Conservation (phyloP, 169 alveolate genomes). For the Cyclospora cayetanensis region DNA sequence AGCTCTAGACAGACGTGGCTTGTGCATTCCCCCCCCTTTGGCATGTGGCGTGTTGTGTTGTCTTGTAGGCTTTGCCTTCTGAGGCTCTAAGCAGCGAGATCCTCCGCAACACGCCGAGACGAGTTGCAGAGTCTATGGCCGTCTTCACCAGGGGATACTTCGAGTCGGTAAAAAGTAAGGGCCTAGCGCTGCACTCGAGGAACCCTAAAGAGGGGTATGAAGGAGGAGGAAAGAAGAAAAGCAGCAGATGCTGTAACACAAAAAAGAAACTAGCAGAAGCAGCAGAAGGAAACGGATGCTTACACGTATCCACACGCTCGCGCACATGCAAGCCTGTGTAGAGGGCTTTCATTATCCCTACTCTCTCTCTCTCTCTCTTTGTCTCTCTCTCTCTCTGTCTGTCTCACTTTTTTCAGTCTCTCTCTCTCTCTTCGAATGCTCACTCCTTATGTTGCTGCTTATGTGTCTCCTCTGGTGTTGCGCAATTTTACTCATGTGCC, state of each 20-base stretch:
- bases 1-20: too few relatives aligned
- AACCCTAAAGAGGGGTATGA: not conserved
- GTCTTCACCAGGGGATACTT: slow-evolving; percentile 35
- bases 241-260: not conserved
- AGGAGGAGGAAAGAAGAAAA: not conserved
- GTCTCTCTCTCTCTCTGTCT: not conserved
- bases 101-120: slow-evolving; percentile 49
- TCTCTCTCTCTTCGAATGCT: not conserved
- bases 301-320: not conserved
- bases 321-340: not conserved
- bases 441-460: too few relatives aligned
- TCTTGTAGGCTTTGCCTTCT: not conserved
- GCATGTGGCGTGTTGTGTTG: not conserved
- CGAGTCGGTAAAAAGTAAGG: not conserved
- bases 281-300: not conserved
- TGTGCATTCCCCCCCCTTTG: too few relatives aligned
- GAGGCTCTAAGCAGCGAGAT: not conserved
- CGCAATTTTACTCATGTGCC: too few relatives aligned
- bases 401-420: not conserved
- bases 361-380: not conserved
- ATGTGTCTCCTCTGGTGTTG: too few relatives aligned
- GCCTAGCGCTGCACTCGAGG: too few relatives aligned
- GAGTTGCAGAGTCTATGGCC: slow-evolving; percentile 55
- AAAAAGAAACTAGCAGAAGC: too few relatives aligned
- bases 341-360: not conserved